Conservation (phyloP, 1,284 basidiomycete genomes). For the Limonomyces culmigenus region DNA sequence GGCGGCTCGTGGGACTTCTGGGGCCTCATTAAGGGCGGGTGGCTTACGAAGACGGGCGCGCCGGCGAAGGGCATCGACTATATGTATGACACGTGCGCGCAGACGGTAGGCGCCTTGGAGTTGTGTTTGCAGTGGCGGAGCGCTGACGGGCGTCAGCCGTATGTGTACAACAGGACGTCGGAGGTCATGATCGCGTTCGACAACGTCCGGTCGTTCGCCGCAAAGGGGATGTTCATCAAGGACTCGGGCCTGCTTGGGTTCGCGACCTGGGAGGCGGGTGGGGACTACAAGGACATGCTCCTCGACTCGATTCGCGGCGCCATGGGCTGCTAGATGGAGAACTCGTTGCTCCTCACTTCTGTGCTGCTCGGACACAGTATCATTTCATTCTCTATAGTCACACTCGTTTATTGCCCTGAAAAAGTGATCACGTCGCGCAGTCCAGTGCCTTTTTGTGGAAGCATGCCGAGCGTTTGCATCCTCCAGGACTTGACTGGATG, state of each 20-base stretch:
- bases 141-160: slow-evolving; percentile 26
- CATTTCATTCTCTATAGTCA: too few relatives aligned
- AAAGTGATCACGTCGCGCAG: too few relatives aligned
- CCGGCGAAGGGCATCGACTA: slow-evolving; percentile 28
- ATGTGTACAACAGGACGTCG: slow-evolving; percentile 35
- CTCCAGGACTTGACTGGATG: too few relatives aligned
- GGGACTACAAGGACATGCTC: slow-evolving; percentile 30
- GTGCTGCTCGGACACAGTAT: too few relatives aligned
- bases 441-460: too few relatives aligned
- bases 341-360: too few relatives aligned
- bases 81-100: slow-evolving; percentile 42
- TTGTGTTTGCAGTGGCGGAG: background rate
- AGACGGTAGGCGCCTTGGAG: slow-evolving; percentile 38
- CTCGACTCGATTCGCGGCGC: slow-evolving; percentile 21
- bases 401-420: too few relatives aligned
- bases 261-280: slow-evolving; percentile 34
- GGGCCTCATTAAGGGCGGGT: slow-evolving; percentile 36
- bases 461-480: too few relatives aligned
- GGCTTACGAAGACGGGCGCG: slow-evolving; percentile 33
- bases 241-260: slow-evolving; percentile 27
- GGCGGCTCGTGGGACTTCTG: slow-evolving; percentile 42
- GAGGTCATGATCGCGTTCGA: slow-evolving; percentile 48
- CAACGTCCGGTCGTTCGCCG: slow-evolving; percentile 33
- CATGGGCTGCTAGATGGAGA: too few relatives aligned
- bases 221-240: slow-evolving; percentile 31